A percentile compares a stretch with the other conserved stretches of the same genome.
Conservation (phyloP, 2,329 filamentous ascomycete genomes). For the Aspergillus melleus region DNA sequence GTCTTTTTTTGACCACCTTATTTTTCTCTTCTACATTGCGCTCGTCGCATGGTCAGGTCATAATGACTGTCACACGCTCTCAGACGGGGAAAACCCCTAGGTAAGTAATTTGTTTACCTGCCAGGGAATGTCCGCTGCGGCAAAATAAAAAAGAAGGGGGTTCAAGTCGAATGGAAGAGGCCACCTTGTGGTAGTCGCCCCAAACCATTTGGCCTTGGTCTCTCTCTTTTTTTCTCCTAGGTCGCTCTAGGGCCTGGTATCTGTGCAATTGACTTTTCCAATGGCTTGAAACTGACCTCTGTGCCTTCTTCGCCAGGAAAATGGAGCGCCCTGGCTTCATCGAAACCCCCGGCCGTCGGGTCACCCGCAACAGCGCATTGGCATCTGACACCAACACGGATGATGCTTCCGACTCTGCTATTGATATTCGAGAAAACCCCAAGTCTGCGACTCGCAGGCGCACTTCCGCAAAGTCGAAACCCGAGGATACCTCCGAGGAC, state of each 20-base stretch:
- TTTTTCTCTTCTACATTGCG: not conserved
- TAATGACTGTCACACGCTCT: constrained; percentile 51
- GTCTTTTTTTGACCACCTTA: constrained; percentile 1
- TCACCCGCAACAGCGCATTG: constrained; percentile 43
- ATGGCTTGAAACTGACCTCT: constrained; percentile 1
- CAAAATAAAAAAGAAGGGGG: not conserved
- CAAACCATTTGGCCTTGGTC: constrained; percentile 15
- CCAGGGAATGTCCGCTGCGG: not conserved
- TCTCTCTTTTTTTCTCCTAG: not conserved
- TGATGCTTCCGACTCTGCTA: constrained; percentile 29
- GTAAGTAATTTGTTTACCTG: constrained; percentile 37
- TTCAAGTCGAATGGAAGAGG: not conserved
- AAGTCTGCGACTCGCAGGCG: constrained; percentile 33
- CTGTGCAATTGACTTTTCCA: not conserved
- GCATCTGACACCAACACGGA: constrained; percentile 33
- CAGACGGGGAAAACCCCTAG: constrained; percentile 54
- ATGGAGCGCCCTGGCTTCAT: constrained; percentile 53
- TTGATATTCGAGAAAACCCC: constrained; percentile 18
- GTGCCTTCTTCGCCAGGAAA: constrained; percentile 43
- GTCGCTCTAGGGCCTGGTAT: not conserved
- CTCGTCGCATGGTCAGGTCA: constrained; percentile 19
- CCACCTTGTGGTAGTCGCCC: not conserved
- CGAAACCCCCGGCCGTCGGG: constrained; percentile 51
- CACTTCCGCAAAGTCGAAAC: constrained; percentile 28
- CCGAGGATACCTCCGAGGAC: constrained; percentile 21